Base-by-base conservation (phyloP, 2,329 filamentous ascomycete genomes). In the Beauveria sp. region DNA sequence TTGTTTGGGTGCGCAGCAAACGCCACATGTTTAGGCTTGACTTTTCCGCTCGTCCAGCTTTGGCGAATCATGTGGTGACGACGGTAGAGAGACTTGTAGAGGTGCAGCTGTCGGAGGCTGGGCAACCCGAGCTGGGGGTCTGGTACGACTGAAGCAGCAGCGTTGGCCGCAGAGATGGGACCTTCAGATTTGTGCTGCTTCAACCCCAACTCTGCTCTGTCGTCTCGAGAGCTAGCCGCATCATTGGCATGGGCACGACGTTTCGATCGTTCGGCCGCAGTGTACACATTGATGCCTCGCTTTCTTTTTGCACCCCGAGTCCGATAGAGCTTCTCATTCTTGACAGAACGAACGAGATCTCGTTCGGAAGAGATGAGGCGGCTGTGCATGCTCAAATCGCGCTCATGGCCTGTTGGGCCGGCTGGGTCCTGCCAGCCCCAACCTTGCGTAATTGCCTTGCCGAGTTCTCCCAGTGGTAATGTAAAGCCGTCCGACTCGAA, bases 351-450 rank as follows among this genome's bases (percentile, higher is more conserved):
- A 22, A 79, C 75, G 20, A 82, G 73, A 60, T 86, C 82, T 3
- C 77, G 74, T 65, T 86, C 83, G 6, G 79, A 79, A 5, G 79
- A 81, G 5, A 79, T 81, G 58, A 85, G 73, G 56, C 76, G 79
- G 64, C 72, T 80, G 50, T 80, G 78, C 65, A 80, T 74, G 73
- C 90, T 91, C 54, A 97, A 75, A 71, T 99, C 93, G 62, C 85
- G 83, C 73, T 99, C 95, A 61, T 83, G 91, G 26, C 89, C 91
- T 59, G 90, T 84, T 4, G 81, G 74, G 0, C 89, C 89, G 61
- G 86, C 83, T 0, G 93, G 91, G 70, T 93, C 91, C 72, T 99
- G 95, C 92, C 95, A 99, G 16, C 93, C 95, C 95, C 95, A 99
- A 16, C 95, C 95, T 77, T 98, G 91, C 48, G 81, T 79, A 61